Evolutionary conservation across 192 early-diverging fungal species (phyloP).

Genomic region (Entophlyctis luteolus): DNA sequence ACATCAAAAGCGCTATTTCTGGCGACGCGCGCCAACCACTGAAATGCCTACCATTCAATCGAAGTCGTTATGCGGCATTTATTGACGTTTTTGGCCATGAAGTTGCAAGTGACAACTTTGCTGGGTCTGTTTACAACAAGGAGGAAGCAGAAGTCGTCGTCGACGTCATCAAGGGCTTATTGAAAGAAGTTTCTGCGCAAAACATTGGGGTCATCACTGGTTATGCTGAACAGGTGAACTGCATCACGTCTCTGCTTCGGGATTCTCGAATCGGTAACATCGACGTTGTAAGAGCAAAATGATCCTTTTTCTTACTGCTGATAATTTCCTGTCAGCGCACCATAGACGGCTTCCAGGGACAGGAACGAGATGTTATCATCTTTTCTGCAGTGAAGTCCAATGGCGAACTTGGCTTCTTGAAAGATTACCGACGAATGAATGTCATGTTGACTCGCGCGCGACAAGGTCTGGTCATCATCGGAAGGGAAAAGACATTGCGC

Average conservation of each 20-base stretch:
- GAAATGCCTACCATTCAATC: neutral
- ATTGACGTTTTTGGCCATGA: neutral
- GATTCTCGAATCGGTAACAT: neutral
- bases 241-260: neutral
- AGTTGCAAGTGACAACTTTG: neutral
- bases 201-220: constrained; percentile 1
- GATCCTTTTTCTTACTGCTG: neutral
- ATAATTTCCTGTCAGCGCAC: neutral
- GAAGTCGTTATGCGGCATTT: neutral
- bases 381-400: neutral
- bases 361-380: neutral
- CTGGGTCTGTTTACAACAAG: neutral
- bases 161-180: neutral
- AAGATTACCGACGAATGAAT: constrained; percentile 6
- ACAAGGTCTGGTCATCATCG: neutral
- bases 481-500: neutral
- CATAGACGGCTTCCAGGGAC: constrained; percentile 6
- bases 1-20: neutral
- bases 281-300: constrained; percentile 2
- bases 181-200: neutral
- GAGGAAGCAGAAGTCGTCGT: neutral
- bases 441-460: constrained; percentile 1
- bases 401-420: neutral
- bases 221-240: neutral
- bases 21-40: neutral